phyloP scores from a whole-genome alignment of 352 stramenopile species.

The Detonula confervacea region DNA sequence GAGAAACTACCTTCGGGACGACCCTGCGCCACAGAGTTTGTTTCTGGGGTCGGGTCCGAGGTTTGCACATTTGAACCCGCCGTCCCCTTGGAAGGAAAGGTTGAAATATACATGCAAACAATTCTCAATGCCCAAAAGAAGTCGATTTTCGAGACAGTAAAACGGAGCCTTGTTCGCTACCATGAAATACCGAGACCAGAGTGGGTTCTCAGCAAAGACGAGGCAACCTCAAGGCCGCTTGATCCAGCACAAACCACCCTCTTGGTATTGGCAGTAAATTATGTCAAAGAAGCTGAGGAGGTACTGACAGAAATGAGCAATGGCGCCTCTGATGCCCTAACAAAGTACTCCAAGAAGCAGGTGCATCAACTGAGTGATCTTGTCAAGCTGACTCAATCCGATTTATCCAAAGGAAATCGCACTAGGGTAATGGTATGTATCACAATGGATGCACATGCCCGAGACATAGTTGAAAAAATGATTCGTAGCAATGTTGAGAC shows the following conservation, averaged over 20 bases:
- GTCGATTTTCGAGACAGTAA: constrained; percentile 94
- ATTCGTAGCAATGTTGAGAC: constrained; percentile 91
- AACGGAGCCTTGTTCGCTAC: constrained; percentile 91
- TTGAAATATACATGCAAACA: constrained; percentile 97
- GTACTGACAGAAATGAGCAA: constrained; percentile 92
- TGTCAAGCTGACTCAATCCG: constrained; percentile 91
- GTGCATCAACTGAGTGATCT: constrained; percentile 90
- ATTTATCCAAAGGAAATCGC: constrained; percentile 82
- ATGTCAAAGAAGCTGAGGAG: constrained; percentile 94
- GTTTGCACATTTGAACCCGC: constrained; percentile 91
- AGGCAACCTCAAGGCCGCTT: constrained; percentile 89
- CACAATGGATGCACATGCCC: constrained; percentile 93
- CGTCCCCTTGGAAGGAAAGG: constrained; percentile 93
- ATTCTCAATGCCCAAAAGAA: constrained; percentile 93
- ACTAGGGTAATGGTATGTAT: constrained; percentile 95
- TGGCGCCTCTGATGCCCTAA: constrained; percentile 92
- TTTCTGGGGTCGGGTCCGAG: constrained; percentile 94
- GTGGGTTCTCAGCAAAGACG: constrained; percentile 95
- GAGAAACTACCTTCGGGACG: constrained; percentile 87
- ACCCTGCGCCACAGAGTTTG: constrained; percentile 86
- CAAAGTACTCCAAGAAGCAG: constrained; percentile 91
- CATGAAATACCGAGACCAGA: constrained; percentile 90
- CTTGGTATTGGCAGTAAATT: constrained; percentile 93
- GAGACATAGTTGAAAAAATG: constrained; percentile 93
- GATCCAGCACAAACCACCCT: constrained; percentile 93